A percentile compares a stretch with the other conserved stretches of the same genome.
Conservation (phyloP, 1,284 basidiomycete species). For the Cryptococcus sp. region DNA sequence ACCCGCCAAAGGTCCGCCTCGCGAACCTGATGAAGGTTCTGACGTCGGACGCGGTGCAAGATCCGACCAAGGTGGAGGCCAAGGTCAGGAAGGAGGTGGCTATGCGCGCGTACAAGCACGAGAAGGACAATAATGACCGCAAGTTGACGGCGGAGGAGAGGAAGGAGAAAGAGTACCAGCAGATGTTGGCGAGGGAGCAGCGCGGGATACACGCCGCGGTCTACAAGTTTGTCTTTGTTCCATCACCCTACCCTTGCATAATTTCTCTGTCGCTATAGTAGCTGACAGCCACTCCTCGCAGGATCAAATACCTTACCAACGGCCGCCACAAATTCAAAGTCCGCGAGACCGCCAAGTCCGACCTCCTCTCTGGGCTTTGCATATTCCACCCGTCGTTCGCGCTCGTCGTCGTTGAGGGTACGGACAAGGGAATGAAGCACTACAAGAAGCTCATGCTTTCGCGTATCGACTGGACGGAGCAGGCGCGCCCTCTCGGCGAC, state of each 20-base stretch:
- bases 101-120: constrained; percentile 80
- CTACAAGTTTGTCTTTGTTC: constrained; percentile 80
- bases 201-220: constrained; percentile 82
- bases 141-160: constrained; percentile 89
- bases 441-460: constrained; percentile 85
- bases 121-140: constrained; percentile 84
- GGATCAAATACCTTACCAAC: constrained; percentile 84
- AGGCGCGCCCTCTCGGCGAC: constrained; percentile 68
- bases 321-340: constrained; percentile 95
- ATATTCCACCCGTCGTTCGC: constrained; percentile 86
- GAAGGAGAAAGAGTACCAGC: constrained; percentile 76
- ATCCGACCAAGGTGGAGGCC: constrained; percentile 93
- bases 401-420: constrained; percentile 91
- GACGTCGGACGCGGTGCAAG: constrained; percentile 92
- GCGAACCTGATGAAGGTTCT: constrained; percentile 97
- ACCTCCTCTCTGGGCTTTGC: constrained; percentile 79
- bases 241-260: not conserved
- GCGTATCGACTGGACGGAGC: constrained; percentile 92
- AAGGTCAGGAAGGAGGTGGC: constrained; percentile 89
- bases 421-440: constrained; percentile 75
- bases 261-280: not conserved
- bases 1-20: constrained; percentile 92
- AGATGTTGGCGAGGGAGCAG: constrained; percentile 79
- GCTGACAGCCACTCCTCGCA: constrained; percentile 36
- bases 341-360: constrained; percentile 89